Evolutionary conservation across 441 rosid genomes (phyloP).

Genomic region (Mallotus japonicus): DNA sequence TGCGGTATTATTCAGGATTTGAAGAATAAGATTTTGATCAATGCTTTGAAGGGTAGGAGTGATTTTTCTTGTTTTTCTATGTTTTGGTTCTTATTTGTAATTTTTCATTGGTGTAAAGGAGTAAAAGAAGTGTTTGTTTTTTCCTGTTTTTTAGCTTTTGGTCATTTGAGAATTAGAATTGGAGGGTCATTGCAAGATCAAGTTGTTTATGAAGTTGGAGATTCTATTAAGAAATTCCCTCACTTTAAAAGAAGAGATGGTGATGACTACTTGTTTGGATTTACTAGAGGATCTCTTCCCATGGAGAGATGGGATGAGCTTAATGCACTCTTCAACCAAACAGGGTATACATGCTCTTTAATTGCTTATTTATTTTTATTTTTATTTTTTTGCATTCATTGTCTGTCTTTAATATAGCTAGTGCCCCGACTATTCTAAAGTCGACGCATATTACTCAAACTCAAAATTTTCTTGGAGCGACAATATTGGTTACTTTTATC

Average conservation of each 20-base stretch:
- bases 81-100: not conserved
- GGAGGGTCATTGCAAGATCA: slow-evolving; percentile 73
- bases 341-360: slow-evolving; percentile 37
- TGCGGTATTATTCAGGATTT: slow-evolving; percentile 38
- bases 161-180: slow-evolving; percentile 49
- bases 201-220: slow-evolving; percentile 41
- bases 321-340: slow-evolving; percentile 38
- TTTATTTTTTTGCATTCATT: not conserved
- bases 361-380: not conserved
- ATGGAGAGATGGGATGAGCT: slow-evolving; percentile 65
- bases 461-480: no score
- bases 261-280: slow-evolving; percentile 44
- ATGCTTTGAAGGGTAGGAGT: slow-evolving; percentile 45
- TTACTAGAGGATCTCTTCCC: slow-evolving; percentile 46
- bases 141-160: slow-evolving; percentile 37
- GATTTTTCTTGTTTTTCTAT: no score
- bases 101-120: not conserved
- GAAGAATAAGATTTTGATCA: slow-evolving; percentile 38
- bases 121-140: not conserved
- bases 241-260: slow-evolving; percentile 24
- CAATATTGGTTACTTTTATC: no score
- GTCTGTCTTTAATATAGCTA: not conserved
- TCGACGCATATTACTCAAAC: no score
- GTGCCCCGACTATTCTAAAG: no score
- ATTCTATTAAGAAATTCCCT: slow-evolving; percentile 30